Evolutionary conservation across 2,329 filamentous ascomycete species (phyloP), one percentile per base, ranked within the genome.

Genomic region (Elsinoe australis): DNA sequence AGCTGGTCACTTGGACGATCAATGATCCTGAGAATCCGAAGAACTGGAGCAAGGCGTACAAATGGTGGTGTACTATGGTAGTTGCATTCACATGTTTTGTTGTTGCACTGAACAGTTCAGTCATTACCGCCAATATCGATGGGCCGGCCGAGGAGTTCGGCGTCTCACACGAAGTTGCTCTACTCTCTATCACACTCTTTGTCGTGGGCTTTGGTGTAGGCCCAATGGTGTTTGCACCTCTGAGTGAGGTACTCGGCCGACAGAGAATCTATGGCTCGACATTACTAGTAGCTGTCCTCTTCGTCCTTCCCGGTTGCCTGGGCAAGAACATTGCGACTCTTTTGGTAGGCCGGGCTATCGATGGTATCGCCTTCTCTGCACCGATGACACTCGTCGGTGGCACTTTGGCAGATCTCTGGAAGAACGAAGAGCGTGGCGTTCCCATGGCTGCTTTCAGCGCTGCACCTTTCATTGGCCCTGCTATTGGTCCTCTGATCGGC

Each of bases 321-420:
- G 72, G 86, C 3, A 71, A 82, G 56, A 92, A 90, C 55, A 85
- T 89, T 22, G 75, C 67, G 17, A 92, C 86, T 0, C 74, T 94
- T 5, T 71, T 94, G 4, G 80, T 87, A 19, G 87, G 82, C 60
- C 79, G 87, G 52, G 71, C 80, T 36, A 85, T 94, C 51, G 86
- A 87, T 53, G 87, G 87, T 36, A 86, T 92, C 49, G 84, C 84
- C 4, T 90, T 90, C 61, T 88, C 83, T 8, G 86, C 86, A 0
- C 86, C 87, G 2, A 90, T 94, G 83, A 90, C 86, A 0, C 73
- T 92, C 1, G 86, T 89, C 6, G 87, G 86, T 34, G 87, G 87
- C 6, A 90, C 85, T 0, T 67, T 94, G 4, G 83, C 86, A 8
- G 87, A 94, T 67, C 65, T 92, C n/a, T 94, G 85, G 85, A 79